Base-by-base conservation (phyloP, 805 yeast species). In the Ogataea sp. region DNA sequence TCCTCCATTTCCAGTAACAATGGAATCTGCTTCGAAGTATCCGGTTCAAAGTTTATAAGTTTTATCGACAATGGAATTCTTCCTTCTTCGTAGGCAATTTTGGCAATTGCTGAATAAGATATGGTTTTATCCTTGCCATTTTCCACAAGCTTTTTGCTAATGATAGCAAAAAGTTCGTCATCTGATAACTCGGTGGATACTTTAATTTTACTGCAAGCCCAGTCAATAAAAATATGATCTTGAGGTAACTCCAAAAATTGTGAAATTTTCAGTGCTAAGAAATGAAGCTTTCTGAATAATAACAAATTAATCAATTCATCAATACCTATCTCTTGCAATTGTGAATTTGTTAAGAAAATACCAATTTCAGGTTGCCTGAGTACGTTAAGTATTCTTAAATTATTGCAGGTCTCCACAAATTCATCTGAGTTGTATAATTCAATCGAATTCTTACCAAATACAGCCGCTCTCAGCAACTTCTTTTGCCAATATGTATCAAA, bases 401-500 rank as follows among this genome's bases (percentile, higher is more conserved):
- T 64, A 48, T 80, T 71, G 44, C 89, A 68, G 2, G 77, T 73
- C n/a, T 67, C 66, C 3, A 86, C 73, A 49, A 82, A 86, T 34
- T 67, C 61, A 41, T 74, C 74, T 3, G 88, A 67, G 51, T 79
- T 80, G 49, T 70, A 75, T 3, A 67, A 52, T 8, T 71, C 75
- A 33, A 71, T 57, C 37, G 74, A 67, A 0, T 84, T 70, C 49
- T 90, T 93, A 1, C 97, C 98, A 61, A 89, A 85, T 0, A 84
- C 67, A 0, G 89, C 95, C 2, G 96, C 95, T 39, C 77, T 71
- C 29, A 93, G 59, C 9, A 90, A 62, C 37, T 73, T 75, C 55
- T 87, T 88, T 51, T 93, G 98, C 81, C 89, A 74, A 38, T 68
- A 65, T 0, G 83, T 72, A 44, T 80, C 86, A 49, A 86, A 78